These are phyloP conservation scores for Exophiala mesophila DNA, from an alignment of 2,329 filamentous ascomycete genomes.

Conservation along the genomic window DNA sequence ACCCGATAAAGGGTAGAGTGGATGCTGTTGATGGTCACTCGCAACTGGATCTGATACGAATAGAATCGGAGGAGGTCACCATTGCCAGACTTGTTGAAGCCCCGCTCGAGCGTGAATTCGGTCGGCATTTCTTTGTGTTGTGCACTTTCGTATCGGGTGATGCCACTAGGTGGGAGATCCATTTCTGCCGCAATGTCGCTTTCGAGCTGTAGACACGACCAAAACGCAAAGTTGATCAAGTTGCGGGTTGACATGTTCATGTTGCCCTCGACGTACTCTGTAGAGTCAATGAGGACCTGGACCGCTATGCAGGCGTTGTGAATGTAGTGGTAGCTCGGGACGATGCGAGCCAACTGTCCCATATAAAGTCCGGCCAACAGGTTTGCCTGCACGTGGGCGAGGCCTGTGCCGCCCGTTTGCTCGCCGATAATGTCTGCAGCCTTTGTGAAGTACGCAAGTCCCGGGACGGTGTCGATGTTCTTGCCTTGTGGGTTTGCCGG, in stretches of 20 bases:
- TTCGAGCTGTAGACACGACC: constrained; percentile 90
- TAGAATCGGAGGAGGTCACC: constrained; percentile 42
- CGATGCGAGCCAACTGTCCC: constrained; percentile 76
- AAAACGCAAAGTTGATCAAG: constrained; percentile 71
- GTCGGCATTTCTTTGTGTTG: constrained; percentile 28
- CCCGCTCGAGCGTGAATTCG: constrained; percentile 14
- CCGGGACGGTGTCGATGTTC: constrained; percentile 83
- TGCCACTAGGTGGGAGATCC: constrained; percentile 57
- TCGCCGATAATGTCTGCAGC: constrained; percentile 83
- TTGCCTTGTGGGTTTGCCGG: constrained; percentile 43
- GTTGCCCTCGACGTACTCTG: constrained; percentile 13
- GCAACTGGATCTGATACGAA: constrained; percentile 56
- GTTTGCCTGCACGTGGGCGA: constrained; percentile 79
- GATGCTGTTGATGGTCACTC: constrained; percentile 36
- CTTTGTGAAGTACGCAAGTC: constrained; percentile 81
- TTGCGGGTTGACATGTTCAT: constrained; percentile 33
- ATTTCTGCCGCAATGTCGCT: constrained; percentile 93
- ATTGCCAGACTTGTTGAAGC: constrained; percentile 10
- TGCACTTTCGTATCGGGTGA: constrained; percentile 51
- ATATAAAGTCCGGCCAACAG: constrained; percentile 84
- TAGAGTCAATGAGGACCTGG: constrained; percentile 69
- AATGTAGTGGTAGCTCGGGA: constrained; percentile 77
- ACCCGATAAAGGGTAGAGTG: constrained; percentile 37
- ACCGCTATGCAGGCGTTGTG: constrained; percentile 55
- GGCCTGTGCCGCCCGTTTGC: constrained; percentile 69